phyloP scores from a whole-genome alignment of 208 protist species.

The Leishmania arabica region DNA sequence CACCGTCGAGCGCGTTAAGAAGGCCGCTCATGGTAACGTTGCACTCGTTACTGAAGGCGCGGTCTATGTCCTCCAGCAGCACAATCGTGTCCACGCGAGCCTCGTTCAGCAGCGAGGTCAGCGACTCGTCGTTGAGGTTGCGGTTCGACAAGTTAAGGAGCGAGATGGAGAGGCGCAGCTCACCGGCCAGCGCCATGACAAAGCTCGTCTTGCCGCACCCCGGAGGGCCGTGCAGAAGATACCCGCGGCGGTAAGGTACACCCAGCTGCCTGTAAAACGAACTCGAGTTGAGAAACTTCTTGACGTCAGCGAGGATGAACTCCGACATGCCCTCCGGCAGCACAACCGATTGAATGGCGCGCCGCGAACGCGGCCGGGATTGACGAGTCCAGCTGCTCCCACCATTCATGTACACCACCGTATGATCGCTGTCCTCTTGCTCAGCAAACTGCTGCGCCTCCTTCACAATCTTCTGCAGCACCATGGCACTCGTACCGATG shows the following conservation, averaged over 20 bases:
- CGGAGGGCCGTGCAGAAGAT: constrained; percentile 95
- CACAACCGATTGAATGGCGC: constrained; percentile 91
- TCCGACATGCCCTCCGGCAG: constrained; percentile 66
- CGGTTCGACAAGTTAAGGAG: constrained; percentile 92
- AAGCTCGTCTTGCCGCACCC: constrained; percentile 95
- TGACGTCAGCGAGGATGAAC: constrained; percentile 74
- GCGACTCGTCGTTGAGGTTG: constrained; percentile 85
- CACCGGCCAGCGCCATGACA: constrained; percentile 92
- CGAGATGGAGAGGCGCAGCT: constrained; percentile 92
- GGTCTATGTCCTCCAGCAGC: constrained; percentile 96
- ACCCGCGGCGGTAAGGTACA: constrained; percentile 95
- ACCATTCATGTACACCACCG: constrained; percentile 83
- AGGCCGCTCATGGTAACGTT: constrained; percentile 95
- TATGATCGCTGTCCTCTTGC: constrained; percentile 75
- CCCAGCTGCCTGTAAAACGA: constrained; percentile 93
- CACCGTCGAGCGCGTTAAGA: constrained; percentile 96
- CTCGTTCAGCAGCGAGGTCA: constrained; percentile 87
- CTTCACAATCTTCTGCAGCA: constrained; percentile 76
- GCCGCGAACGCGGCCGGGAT: constrained; percentile 63
- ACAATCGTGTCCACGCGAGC: constrained; percentile 88
- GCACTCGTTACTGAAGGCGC: constrained; percentile 89
- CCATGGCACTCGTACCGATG: constrained; percentile 45
- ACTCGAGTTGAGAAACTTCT: constrained; percentile 76
- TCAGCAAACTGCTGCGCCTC: constrained; percentile 66
- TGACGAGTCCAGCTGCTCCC: constrained; percentile 79